Base-by-base conservation (phyloP, 2,329 filamentous ascomycete species). In the Fusarium sp. region DNA sequence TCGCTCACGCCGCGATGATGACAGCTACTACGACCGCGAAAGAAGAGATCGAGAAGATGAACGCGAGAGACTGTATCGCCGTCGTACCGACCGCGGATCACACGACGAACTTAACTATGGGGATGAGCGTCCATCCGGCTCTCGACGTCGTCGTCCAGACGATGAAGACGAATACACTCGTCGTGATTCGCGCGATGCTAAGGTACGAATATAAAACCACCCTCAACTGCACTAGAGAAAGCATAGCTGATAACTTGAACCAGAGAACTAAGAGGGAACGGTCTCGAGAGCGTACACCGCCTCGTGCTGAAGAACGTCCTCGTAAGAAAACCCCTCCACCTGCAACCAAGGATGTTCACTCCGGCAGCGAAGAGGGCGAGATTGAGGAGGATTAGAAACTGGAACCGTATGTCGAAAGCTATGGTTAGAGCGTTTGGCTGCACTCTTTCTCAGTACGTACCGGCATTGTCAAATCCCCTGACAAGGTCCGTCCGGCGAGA, bases 351-450 rank as follows among this genome's bases (percentile, higher is more conserved):
- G 91, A 93, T 74, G 86, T 90, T 58, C 85, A 87, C 54, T 89
- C 87, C 67, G 96, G 96, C 60, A 98, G 95, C 80, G 96, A 99
- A 84, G 96, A 99, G 83, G 96, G 96, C 59, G 96, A 99, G 85
- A 98, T 99, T 78, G 96, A 98, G 83, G 95, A 98, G 86, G 89
- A 91, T 76, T 90, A 85, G 80, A 39, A 48, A 62, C 33, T 59
- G 49, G 51, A 55, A 55, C 51, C 20, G 26, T 48, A 39, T 64
- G 55, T 48, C 59, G 38, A 61, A 69, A 45, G 36, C 45, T 49
- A 51, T 63, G 57, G 52, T 59, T 57, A 51, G 49, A 58, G 38
- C 51, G 66, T 54, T 55, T 65, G 60, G 61, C 54, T 70, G 49
- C 70, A 51, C 63, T 60, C 66, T 70, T 73, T 70, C 63, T 70